Percentiles rank a stretch among this genome's conserved stretches.
Evolutionary conservation across 257 asterid species (phyloP).

Genomic region (Thymus mandschuricus): DNA sequence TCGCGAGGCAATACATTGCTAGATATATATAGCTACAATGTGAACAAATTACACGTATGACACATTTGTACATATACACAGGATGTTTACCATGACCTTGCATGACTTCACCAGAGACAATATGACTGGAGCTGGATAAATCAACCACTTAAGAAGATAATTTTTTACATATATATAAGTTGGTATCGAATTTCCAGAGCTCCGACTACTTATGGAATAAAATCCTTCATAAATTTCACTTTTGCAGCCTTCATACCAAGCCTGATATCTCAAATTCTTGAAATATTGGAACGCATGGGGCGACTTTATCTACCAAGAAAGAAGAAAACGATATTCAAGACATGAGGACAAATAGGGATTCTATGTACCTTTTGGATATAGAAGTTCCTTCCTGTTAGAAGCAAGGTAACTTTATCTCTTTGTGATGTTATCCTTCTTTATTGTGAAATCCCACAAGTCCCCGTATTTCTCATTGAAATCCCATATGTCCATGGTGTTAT

Average conservation of each 20-base stretch:
- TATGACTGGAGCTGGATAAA: not conserved
- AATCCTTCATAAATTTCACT: not conserved
- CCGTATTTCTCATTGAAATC: slow-evolving; percentile 90
- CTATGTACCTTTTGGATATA: slow-evolving; percentile 22
- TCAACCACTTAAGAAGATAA: not conserved
- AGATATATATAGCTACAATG: not conserved
- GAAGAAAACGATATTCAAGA: not conserved
- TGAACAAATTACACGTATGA: not conserved
- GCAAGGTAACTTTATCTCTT: slow-evolving; percentile 46
- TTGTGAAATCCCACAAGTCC: slow-evolving; percentile 85
- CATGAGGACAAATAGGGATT: not conserved
- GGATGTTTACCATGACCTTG: not conserved
- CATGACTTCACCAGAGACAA: not conserved
- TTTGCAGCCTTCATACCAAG: not conserved
- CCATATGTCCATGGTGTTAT: slow-evolving; percentile 90
- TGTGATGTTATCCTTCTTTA: slow-evolving; percentile 56
- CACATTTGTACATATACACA: not conserved
- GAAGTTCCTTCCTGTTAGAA: not conserved
- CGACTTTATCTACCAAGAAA: not conserved
- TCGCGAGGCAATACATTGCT: not conserved
- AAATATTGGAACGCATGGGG: not conserved
- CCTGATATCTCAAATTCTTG: slow-evolving; percentile 7
- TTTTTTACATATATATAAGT: not conserved
- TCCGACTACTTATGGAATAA: too few relatives aligned
- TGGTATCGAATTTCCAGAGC: not conserved